These are phyloP conservation scores for Eucalyptus marginata DNA, from an alignment of 345 rosid genomes.

Conservation along the genomic window DNA sequence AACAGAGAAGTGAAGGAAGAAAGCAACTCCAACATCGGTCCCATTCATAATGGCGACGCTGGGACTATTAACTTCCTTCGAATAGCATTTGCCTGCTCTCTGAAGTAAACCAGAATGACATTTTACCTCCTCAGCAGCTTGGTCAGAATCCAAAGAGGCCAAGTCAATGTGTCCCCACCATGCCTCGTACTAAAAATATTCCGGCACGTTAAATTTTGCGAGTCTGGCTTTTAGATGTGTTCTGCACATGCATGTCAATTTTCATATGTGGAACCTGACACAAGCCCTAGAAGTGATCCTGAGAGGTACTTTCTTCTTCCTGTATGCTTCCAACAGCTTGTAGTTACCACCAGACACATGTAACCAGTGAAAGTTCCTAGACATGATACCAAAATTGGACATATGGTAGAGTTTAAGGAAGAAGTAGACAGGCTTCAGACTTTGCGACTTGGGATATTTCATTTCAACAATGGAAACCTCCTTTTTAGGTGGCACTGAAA, in stretches of 20 bases:
- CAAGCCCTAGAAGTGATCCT: constrained; percentile 41
- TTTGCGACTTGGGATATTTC: constrained; percentile 60
- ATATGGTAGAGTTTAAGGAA: constrained; percentile 67
- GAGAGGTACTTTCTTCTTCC: constrained; percentile 58
- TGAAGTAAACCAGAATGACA: constrained; percentile 18
- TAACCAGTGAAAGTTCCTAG: constrained; percentile 87
- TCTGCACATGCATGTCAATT: constrained; percentile 49
- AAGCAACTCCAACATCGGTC: constrained; percentile 50
- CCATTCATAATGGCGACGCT: constrained; percentile 37
- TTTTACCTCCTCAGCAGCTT: constrained; percentile 1
- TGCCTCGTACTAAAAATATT: constrained; percentile 10
- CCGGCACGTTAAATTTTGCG: constrained; percentile 4
- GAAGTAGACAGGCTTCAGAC: constrained; percentile 69
- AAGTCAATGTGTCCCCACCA: constrained; percentile 16
- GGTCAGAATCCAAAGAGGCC: constrained; percentile 10
- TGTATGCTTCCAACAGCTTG: constrained; percentile 61
- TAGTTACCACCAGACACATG: constrained; percentile 71
- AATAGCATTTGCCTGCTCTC: constrained; percentile 21
- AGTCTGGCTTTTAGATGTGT: constrained; percentile 35
- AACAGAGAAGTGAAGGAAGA: constrained; percentile 76
- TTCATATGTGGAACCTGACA: constrained; percentile 53
- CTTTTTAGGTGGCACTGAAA: constrained; percentile 53
- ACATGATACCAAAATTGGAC: constrained; percentile 54
- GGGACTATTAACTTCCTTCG: constrained; percentile 11
- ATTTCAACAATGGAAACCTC: constrained; percentile 49